Evolutionary conservation across 1,139 yeast species (phyloP).

Genomic region (Ogataea hybrid): DNA sequence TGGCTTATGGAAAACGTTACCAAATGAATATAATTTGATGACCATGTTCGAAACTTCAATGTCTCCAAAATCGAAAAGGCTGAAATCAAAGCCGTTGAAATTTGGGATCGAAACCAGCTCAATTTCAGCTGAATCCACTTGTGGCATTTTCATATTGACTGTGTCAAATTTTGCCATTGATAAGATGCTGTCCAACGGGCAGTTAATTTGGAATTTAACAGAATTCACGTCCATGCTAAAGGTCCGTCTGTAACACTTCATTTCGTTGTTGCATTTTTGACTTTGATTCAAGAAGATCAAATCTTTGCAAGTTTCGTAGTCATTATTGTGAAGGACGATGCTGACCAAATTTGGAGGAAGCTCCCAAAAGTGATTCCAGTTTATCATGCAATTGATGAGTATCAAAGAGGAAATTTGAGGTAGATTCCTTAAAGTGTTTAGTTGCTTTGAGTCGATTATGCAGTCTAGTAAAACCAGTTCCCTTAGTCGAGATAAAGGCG

Average conservation of each 20-base stretch:
- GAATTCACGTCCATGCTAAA: conserved; percentile 19
- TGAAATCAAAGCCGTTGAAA: conserved; percentile 13
- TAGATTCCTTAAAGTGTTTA: conserved; percentile 12
- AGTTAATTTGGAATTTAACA: conserved; percentile 7
- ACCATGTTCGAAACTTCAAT: conserved; percentile 1
- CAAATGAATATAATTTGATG: conserved; percentile 18
- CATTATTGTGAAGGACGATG: conserved; percentile 20
- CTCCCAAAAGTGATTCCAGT: conserved; percentile 16
- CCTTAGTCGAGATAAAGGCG: conserved; percentile 7
- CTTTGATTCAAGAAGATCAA: conserved; percentile 15
- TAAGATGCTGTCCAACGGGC: neutral
- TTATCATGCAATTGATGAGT: conserved; percentile 21
- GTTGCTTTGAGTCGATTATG: conserved; percentile 7
- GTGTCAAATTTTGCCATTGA: conserved; percentile 5
- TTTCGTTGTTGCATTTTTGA: neutral
- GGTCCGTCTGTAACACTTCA: neutral
- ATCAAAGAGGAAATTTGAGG: conserved; percentile 4
- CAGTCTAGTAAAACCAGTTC: conserved; percentile 20
- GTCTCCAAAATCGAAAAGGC: conserved; percentile 7
- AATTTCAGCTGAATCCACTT: neutral
- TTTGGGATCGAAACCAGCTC: conserved; percentile 16
- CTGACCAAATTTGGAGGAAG: conserved; percentile 18
- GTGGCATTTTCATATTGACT: conserved; percentile 4
- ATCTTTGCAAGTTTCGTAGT: conserved; percentile 19
- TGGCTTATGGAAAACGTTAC: conserved; percentile 23